Evolutionary conservation across 2,329 filamentous ascomycete species (phyloP), one percentile per base, ranked within the genome.

Genomic region (Neobulgaria alba): DNA sequence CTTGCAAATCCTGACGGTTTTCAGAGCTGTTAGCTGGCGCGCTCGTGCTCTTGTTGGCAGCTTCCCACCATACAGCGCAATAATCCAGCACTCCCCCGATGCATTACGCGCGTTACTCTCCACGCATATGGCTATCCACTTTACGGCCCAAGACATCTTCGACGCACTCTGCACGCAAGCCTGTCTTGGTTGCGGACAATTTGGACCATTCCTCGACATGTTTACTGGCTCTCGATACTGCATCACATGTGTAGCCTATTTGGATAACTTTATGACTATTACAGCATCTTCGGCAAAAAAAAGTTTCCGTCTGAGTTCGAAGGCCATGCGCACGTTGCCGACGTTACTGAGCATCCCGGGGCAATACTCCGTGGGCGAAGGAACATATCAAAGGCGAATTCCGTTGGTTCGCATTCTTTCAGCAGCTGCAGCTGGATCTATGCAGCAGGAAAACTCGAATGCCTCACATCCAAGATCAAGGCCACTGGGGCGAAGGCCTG

Each of bases 131-230:
- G 43, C 43, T 39, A 18, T 37, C 16, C 34, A 38, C 26, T 44
- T 45, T 16, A 49, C 43, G 10, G 30, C 41, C 26, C 21, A 41
- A 33, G 37, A 47, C 32, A 41, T 46, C 30, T 43, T 43, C 30
- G 23, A 43, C 10, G 39, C 45, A 20, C 41, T 50, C 15, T 48
- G 45, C 42, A 45, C 26, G 15, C 36, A 46, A 42, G 37, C 29
- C 16, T 50, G 45, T 23, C 17, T 41, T 32, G 19, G 32, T 36
- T 50, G 47, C 18, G 47, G 45, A 12, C 31, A 49, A 37, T 47
- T 42, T 42, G 47, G 44, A 31, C 39, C 39, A 19, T 48, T 48
- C 15, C 39, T 48, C 29, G 46, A 48, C 41, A 10, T 48, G 20
- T 48, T 48, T 36, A 46, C 39, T 34, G 36, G 26, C 43, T 33